These are phyloP conservation scores for Cordyceps pruinosa DNA, from an alignment of 2,329 filamentous ascomycete species.

Conservation along the genomic window DNA sequence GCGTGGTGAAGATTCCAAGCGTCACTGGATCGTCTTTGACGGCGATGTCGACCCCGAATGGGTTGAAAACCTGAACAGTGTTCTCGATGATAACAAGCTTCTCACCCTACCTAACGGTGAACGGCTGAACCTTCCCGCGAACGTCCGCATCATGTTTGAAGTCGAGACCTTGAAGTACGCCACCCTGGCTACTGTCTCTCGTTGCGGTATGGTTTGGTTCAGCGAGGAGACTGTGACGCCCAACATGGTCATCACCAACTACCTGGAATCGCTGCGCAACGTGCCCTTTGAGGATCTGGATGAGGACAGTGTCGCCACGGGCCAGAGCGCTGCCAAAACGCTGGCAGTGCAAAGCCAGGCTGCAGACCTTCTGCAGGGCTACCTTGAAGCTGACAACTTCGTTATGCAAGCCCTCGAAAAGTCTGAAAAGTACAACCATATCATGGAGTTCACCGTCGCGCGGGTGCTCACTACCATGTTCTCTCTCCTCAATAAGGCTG, in stretches of 20 bases:
- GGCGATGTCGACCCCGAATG: conserved; percentile 98
- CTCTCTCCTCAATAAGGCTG: conserved; percentile 89
- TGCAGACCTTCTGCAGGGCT: conserved; percentile 69
- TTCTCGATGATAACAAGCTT: conserved; percentile 97
- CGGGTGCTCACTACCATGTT: conserved; percentile 90
- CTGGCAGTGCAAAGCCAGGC: conserved; percentile 72
- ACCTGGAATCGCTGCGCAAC: conserved; percentile 74
- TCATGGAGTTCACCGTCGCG: conserved; percentile 95
- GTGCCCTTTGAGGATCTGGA: conserved; percentile 92
- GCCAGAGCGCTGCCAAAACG: conserved; percentile 70
- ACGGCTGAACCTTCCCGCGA: conserved; percentile 85
- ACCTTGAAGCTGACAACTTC: conserved; percentile 73
- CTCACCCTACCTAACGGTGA: conserved; percentile 96
- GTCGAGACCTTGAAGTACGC: conserved; percentile 97
- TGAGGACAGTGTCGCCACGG: conserved; percentile 75
- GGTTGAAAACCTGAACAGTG: conserved; percentile 99
- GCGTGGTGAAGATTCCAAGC: conserved; percentile 90
- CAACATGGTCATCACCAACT: conserved; percentile 87
- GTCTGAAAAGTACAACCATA: conserved; percentile 78
- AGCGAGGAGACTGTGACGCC: conserved; percentile 95
- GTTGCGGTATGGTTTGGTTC: conserved; percentile 99
- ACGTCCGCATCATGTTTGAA: conserved; percentile 99
- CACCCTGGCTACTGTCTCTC: conserved; percentile 95
- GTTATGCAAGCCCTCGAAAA: conserved; percentile 69
- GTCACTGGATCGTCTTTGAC: conserved; percentile 99